A percentile compares a stretch with the other conserved stretches of the same genome.
Evolutionary conservation across 345 rosid genomes (phyloP).

Genomic region (Eutrema heterophyllum): DNA sequence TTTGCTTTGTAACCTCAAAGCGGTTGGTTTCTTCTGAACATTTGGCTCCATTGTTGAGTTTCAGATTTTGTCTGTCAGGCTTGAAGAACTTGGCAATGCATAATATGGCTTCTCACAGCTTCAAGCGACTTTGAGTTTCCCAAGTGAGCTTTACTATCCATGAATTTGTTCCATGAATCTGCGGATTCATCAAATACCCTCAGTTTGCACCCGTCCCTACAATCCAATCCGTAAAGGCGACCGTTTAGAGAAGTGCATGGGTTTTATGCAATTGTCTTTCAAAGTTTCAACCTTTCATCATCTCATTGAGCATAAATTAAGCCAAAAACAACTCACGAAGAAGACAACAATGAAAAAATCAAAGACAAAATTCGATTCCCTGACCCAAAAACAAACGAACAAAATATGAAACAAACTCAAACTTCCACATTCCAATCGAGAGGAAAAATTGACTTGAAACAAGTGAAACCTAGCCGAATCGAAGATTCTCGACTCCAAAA

Average conservation of each 20-base stretch:
- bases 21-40: slow-evolving; percentile 16
- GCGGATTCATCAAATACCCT: slow-evolving; percentile 65
- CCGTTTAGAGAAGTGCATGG: slow-evolving; percentile 76
- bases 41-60: neutral
- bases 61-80: slow-evolving; percentile 41
- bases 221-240: slow-evolving; percentile 79
- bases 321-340: too few relatives aligned
- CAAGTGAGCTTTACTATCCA: slow-evolving; percentile 84
- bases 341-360: too few relatives aligned
- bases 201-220: slow-evolving; percentile 88
- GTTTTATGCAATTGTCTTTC: too few relatives aligned
- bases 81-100: slow-evolving; percentile 96
- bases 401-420: too few relatives aligned
- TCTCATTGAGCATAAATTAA: too few relatives aligned
- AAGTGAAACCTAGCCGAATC: too few relatives aligned
- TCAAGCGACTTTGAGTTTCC: slow-evolving; percentile 79
- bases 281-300: too few relatives aligned
- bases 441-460: too few relatives aligned
- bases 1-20: neutral
- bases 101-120: slow-evolving; percentile 78
- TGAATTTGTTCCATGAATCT: slow-evolving; percentile 76
- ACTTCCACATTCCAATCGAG: too few relatives aligned
- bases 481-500: too few relatives aligned
- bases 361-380: too few relatives aligned
- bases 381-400: too few relatives aligned